phyloP scores from a whole-genome alignment of 2,329 filamentous ascomycete species.

The Rosellinia necatrix region DNA sequence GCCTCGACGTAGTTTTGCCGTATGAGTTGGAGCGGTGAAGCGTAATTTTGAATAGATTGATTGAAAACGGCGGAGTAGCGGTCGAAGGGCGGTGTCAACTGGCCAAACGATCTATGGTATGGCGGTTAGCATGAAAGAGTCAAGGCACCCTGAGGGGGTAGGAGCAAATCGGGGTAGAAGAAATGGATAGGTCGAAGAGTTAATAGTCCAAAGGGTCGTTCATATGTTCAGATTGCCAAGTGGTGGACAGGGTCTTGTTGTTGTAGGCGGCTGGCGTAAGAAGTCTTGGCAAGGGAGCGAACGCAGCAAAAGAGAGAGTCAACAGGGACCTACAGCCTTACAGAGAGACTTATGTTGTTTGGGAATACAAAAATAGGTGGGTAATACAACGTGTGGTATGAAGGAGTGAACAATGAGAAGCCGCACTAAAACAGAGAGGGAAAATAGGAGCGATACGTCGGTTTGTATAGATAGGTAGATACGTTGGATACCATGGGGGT shows the following conservation, averaged over 20 bases:
- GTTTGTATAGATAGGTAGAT: not conserved
- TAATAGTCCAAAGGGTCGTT: not conserved
- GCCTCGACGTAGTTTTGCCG: slow-evolving; percentile 4
- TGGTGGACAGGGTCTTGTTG: not conserved
- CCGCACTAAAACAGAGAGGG: not conserved
- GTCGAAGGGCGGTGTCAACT: slow-evolving; percentile 4
- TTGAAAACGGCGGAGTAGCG: not conserved
- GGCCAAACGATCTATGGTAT: slow-evolving; percentile 10
- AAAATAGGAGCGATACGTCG: not conserved
- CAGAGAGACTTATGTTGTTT: not conserved
- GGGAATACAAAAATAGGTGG: not conserved
- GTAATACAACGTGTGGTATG: slow-evolving; percentile 6
- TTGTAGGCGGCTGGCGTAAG: not conserved
- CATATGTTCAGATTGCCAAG: not conserved
- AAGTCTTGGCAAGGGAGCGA: not conserved
- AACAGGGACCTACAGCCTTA: slow-evolving; percentile 12
- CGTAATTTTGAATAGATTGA: not conserved
- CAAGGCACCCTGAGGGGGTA: not conserved
- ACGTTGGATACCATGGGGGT: not conserved
- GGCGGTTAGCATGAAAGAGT: slow-evolving; percentile 13
- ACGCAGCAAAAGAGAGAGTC: not conserved
- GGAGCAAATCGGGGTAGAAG: not conserved
- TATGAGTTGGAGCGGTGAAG: slow-evolving; percentile 7
- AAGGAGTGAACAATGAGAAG: slow-evolving; percentile 17
- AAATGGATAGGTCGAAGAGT: not conserved